Evolutionary conservation across 768 basidiomycete genomes (phyloP).

Genomic region (Suillus fuscotomentosus): DNA sequence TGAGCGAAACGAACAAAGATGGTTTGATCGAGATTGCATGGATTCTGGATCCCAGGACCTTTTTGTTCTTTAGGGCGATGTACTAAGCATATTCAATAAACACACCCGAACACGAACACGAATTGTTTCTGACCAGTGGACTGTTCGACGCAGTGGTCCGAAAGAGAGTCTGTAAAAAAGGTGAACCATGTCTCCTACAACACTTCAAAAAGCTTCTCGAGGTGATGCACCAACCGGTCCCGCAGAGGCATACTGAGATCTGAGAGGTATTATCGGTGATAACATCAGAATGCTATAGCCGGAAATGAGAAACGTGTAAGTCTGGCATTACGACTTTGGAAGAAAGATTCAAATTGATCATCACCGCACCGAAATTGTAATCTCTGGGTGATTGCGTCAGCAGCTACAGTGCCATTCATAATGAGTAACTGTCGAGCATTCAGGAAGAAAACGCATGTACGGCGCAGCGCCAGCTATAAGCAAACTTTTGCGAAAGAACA

Average conservation of each 20-base stretch:
- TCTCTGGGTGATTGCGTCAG: neutral
- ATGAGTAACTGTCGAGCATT: neutral
- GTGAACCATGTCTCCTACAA: constrained; percentile 27
- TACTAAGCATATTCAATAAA: neutral
- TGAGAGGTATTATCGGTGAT: neutral
- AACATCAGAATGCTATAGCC: neutral
- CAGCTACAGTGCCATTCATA: no score
- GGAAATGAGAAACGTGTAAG: no score
- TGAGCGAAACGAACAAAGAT: neutral
- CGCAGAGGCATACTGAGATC: constrained; percentile 33
- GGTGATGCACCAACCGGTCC: constrained; percentile 34
- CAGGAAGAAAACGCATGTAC: neutral
- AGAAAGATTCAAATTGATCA: no score
- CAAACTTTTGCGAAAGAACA: neutral
- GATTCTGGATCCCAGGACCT: neutral
- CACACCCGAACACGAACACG: constrained; percentile 30
- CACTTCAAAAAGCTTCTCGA: constrained; percentile 28
- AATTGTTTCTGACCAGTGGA: constrained; percentile 34
- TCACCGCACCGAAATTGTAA: no score
- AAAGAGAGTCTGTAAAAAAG: neutral
- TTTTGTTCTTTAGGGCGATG: neutral
- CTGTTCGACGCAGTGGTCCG: constrained; percentile 13
- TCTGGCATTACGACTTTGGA: no score
- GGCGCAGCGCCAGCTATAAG: neutral
- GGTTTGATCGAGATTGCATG: neutral